Evolutionary conservation across 805 yeast genomes (phyloP).

Genomic region (Hanseniaspora thailandica): DNA sequence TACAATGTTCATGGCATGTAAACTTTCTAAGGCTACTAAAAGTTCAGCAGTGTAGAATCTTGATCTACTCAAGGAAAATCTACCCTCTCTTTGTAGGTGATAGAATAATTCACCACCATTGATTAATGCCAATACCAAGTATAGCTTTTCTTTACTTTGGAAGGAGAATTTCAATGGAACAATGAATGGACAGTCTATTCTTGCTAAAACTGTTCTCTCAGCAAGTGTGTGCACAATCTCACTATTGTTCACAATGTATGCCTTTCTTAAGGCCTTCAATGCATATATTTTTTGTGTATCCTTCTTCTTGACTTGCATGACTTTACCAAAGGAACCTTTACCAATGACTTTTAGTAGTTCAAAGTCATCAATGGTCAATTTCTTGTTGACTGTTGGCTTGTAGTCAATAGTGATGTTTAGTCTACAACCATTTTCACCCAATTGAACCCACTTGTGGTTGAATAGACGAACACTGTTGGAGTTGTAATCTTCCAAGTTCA

Average conservation of each 20-base stretch:
- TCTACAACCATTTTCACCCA: slow-evolving; percentile 31
- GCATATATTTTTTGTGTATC: slow-evolving; percentile 94
- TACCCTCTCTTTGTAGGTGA: slow-evolving; percentile 83
- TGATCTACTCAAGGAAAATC: slow-evolving; percentile 77
- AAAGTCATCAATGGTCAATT: slow-evolving; percentile 79
- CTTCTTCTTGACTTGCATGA: slow-evolving; percentile 93
- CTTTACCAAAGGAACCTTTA: slow-evolving; percentile 96
- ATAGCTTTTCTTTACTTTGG: slow-evolving; percentile 92
- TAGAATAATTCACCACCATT: slow-evolving; percentile 96
- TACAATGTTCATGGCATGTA: slow-evolving; percentile 83
- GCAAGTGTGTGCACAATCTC: slow-evolving; percentile 96
- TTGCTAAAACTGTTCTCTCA: slow-evolving; percentile 87
- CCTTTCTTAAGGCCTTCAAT: slow-evolving; percentile 81
- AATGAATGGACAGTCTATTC: slow-evolving; percentile 86
- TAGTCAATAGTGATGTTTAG: slow-evolving; percentile 56
- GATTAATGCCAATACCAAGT: slow-evolving; percentile 79
- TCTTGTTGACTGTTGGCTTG: slow-evolving; percentile 53
- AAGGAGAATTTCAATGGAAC: slow-evolving; percentile 93
- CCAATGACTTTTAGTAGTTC: slow-evolving; percentile 91
- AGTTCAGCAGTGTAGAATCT: slow-evolving; percentile 91
- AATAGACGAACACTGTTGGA: slow-evolving; percentile 46
- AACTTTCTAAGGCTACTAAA: slow-evolving; percentile 80
- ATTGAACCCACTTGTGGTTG: slow-evolving; percentile 49
- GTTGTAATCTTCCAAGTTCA: slow-evolving; percentile 40
- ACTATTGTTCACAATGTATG: slow-evolving; percentile 84